These are phyloP conservation scores for Fusarium circinatum DNA, from an alignment of 2,329 filamentous ascomycete genomes.

Conservation along the genomic window DNA sequence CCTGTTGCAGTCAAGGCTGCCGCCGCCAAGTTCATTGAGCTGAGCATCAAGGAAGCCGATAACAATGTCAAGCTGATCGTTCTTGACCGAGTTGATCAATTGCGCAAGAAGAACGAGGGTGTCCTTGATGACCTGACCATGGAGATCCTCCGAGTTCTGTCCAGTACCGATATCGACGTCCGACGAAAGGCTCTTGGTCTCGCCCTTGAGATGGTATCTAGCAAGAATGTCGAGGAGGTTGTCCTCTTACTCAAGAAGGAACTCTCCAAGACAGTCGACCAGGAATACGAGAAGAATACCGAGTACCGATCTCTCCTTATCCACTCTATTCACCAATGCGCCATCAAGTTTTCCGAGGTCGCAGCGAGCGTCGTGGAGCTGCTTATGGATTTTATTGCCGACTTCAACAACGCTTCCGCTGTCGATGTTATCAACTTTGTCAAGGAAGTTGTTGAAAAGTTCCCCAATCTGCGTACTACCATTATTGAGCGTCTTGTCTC, in stretches of 20 bases:
- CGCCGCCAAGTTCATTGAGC: constrained; percentile 93
- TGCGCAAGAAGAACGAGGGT: constrained; percentile 88
- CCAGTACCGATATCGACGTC: constrained; percentile 95
- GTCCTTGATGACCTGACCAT: constrained; percentile 94
- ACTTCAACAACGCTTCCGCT: constrained; percentile 96
- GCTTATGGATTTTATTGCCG: constrained; percentile 98
- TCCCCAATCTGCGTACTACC: constrained; percentile 85
- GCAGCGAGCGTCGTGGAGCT: constrained; percentile 95
- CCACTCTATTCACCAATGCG: constrained; percentile 96
- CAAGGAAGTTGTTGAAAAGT: constrained; percentile 98
- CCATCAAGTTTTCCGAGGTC: constrained; percentile 99
- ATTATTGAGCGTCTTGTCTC: constrained; percentile 91
- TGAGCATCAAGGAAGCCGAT: constrained; percentile 96
- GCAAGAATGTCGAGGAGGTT: constrained; percentile 98
- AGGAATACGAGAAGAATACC: constrained; percentile 98
- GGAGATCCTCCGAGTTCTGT: constrained; percentile 95
- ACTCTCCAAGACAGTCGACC: constrained; percentile 94
- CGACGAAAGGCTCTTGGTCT: constrained; percentile 90
- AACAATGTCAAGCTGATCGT: constrained; percentile 99
- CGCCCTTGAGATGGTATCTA: constrained; percentile 96
- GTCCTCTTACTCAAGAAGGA: constrained; percentile 97
- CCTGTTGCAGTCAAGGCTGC: constrained; percentile 98
- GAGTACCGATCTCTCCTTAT: constrained; percentile 96
- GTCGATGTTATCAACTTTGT: constrained; percentile 99
- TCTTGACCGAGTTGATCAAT: constrained; percentile 88